Evolutionary conservation across 148 eudicot species (phyloP).

Genomic region (Arbutus unedo): DNA sequence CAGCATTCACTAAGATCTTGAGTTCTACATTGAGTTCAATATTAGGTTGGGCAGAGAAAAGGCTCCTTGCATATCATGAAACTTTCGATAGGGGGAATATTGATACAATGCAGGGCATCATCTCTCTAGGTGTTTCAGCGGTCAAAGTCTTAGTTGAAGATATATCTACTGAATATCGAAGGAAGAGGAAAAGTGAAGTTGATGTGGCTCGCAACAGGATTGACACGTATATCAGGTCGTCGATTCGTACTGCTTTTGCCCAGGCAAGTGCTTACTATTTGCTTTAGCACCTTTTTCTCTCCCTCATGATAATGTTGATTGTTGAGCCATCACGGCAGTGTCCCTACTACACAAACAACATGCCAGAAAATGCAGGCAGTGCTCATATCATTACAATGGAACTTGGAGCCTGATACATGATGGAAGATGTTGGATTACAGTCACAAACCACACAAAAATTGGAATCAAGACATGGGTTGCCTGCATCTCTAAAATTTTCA

Average conservation of each 20-base stretch:
- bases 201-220: slow-evolving; percentile 92
- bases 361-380: neutral
- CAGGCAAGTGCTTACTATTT: slow-evolving; percentile 60
- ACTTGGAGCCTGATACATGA: neutral
- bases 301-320: neutral
- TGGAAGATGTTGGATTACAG: neutral
- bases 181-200: slow-evolving; percentile 86
- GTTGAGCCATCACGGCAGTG: neutral
- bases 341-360: neutral
- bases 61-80: slow-evolving; percentile 97
- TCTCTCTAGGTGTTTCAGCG: slow-evolving; percentile 82
- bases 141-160: slow-evolving; percentile 90
- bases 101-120: slow-evolving; percentile 78
- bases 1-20: slow-evolving; percentile 69
- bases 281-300: neutral
- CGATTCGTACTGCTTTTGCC: slow-evolving; percentile 97
- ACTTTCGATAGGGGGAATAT: slow-evolving; percentile 80
- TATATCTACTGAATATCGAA: slow-evolving; percentile 92
- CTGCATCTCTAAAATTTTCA: neutral
- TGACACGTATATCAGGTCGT: slow-evolving; percentile 95
- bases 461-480: slow-evolving; percentile 5
- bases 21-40: slow-evolving; percentile 87
- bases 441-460: neutral
- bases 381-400: neutral
- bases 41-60: slow-evolving; percentile 93